Base-by-base conservation (phyloP, 2,329 filamentous ascomycete genomes). In the Diaporthe caulivora region DNA sequence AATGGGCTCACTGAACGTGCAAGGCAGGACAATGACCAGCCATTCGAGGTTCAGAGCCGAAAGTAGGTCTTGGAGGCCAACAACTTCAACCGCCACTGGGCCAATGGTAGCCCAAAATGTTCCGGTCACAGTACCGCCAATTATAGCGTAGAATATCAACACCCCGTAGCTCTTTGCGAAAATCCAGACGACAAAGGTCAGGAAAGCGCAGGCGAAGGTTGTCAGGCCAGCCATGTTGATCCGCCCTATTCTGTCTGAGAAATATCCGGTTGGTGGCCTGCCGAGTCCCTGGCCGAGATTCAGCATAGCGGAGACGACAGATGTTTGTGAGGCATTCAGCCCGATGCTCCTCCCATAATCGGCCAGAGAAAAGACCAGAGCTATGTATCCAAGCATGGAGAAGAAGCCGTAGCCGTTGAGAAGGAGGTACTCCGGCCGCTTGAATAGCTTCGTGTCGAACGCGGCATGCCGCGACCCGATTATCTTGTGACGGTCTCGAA, bases 301-400 rank as follows among this genome's bases (percentile, higher is more conserved):
- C 77, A 95, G 87, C 54, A 95, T 82, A 4, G 94, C 94, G 21
- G 90, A 92, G 60, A 94, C 87, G 24, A 95, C 85, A 0, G 91
- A 91, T 13, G 92, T 93, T 78, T 95, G 90, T 8, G 88, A 86
- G 1, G 92, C 85, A 1, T 87, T 86, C 31, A 95, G 87, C 1
- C 93, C 93, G 55, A 95, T 88, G 6, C 87, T 87, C 72, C 89
- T 87, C 44, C 92, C 92, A 79, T 95, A 96, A 80, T 92, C 93
- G 18, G 93, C 91, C 58, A 95, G 83, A 13, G 90, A 93, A 81
- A 95, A 95, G 54, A 95, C 87, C 21, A 95, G 86, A 6, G 94
- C 92, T 31, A 94, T 87, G 78, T 96, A 96, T 8, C 88, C 92
- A 17, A 95, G 83, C 83, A 95, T 90, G 74, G 88, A 91, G 76